Percentiles rank a stretch among this genome's conserved stretches.
These are phyloP conservation scores for Penicillium cinerascens DNA, from an alignment of 495 filamentous ascomycete genomes.

Conservation along the genomic window DNA sequence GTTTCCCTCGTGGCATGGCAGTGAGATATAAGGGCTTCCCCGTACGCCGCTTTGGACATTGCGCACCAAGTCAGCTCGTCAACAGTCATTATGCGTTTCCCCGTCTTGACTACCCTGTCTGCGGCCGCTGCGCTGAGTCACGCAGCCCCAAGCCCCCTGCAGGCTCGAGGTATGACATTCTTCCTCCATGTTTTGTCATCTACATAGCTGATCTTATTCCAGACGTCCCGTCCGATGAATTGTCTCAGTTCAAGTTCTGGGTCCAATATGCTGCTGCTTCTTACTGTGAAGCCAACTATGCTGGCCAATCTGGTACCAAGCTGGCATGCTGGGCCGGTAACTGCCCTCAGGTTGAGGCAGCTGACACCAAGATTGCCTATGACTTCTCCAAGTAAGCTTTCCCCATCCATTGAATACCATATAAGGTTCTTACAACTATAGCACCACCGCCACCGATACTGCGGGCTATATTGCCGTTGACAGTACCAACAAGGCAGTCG, in stretches of 20 bases:
- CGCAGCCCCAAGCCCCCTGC: constrained; percentile 12
- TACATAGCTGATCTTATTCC: not conserved
- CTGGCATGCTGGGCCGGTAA: constrained; percentile 51
- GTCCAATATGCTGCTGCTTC: constrained; percentile 65
- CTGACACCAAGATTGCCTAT: constrained; percentile 48
- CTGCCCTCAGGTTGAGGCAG: constrained; percentile 56
- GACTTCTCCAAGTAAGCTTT: constrained; percentile 56
- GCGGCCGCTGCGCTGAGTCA: constrained; percentile 7
- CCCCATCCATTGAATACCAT: not conserved
- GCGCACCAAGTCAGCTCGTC: not conserved
- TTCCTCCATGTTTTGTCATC: not conserved
- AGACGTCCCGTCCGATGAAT: constrained; percentile 31
- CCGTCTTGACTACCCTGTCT: constrained; percentile 10
- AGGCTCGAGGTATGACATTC: constrained; percentile 15
- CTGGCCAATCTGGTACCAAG: constrained; percentile 35
- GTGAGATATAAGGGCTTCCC: not conserved
- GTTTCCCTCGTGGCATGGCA: not conserved
- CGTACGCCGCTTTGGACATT: not conserved
- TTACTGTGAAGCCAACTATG: constrained; percentile 57
- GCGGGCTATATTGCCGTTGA: constrained; percentile 65
- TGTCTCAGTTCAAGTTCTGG: constrained; percentile 56
- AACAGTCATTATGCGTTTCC: not conserved
- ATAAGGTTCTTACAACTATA: constrained; percentile 19
- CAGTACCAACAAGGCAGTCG: constrained; percentile 52
- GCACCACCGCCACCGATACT: constrained; percentile 54